Evolutionary conservation across 2,329 filamentous ascomycete genomes (phyloP), one percentile per base, ranked within the genome.

Genomic region (Aspergillus spinulosporus): DNA sequence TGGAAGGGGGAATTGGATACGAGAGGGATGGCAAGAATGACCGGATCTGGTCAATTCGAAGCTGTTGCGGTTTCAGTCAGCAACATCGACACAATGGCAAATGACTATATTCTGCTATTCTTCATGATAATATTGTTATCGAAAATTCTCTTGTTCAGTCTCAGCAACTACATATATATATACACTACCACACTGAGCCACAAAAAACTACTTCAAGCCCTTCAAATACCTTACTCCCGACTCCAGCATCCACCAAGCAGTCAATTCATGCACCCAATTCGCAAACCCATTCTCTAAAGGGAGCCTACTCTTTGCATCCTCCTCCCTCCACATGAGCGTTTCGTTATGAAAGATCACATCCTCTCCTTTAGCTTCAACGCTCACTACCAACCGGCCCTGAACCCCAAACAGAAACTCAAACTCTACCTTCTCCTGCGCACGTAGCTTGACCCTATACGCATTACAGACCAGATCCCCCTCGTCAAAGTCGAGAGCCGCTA

Each of bases 171-270:
- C n/a, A 21, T 21, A 21, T 37, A 37, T 37, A 37, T 37, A 37
- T 37, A 11, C n/a, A 12, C 34, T 34, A 34, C 6, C 31, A 34
- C 31, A 34, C 9, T 11, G 39, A 8, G n/a, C 9, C 21, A 44
- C 21, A 44, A 21, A 36, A 21, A 49, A 32, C 44, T 40, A 48
- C 14, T 66, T 62, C 49, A 67, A 31, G 32, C 64, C 63, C 50
- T 56, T 62, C 59, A 74, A 36, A 64, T 70, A 73, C 21, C 48
- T 49, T 15, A 68, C 63, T 3, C 71, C 71, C 7, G 69, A 71
- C 53, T 71, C 70, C 51, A 74, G 49, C 54, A 74, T 61, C 70
- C 70, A 73, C 72, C 71, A 74, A 29, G 69, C 51, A 15, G 68
- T 66, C 32, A 66, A 61, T 51, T 74, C 70, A 58, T 74, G 70